These are phyloP conservation scores for Fusarium sp. DNA, from an alignment of 2,329 filamentous ascomycete genomes.

Conservation along the genomic window DNA sequence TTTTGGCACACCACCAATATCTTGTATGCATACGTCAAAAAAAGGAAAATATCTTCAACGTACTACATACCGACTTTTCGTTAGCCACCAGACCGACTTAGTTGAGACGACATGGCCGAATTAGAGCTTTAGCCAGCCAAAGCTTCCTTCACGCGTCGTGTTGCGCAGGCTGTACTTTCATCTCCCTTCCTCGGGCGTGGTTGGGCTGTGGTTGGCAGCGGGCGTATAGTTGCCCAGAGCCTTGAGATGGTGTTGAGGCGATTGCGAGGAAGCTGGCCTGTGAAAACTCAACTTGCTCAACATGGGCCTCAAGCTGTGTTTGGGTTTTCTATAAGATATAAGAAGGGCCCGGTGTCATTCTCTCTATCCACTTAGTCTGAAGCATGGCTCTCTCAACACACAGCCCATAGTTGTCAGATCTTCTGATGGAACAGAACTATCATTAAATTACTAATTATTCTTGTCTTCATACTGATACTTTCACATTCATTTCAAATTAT, in stretches of 20 bases:
- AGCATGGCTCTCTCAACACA: slow-evolving; percentile 15
- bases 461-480: not conserved
- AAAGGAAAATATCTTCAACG: slow-evolving; percentile 6
- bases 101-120: too few relatives aligned
- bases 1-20: not conserved
- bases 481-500: slow-evolving; percentile 8
- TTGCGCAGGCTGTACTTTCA: slow-evolving; percentile 4
- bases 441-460: not conserved
- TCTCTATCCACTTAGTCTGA: not conserved
- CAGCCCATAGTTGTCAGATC: not conserved
- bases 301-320: not conserved
- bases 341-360: not conserved
- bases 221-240: slow-evolving; percentile 2
- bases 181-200: not conserved
- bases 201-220: slow-evolving; percentile 17
- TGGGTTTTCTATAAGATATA: not conserved
- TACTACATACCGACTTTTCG: slow-evolving; percentile 20
- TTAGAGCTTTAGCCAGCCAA: too few relatives aligned
- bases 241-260: slow-evolving; percentile 22
- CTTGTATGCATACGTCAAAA: slow-evolving; percentile 26
- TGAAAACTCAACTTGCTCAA: not conserved
- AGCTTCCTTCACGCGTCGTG: not conserved
- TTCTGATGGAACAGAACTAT: slow-evolving; percentile 10
- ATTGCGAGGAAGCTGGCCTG: not conserved
- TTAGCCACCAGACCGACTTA: slow-evolving; percentile 3